phyloP scores from a whole-genome alignment of 2,329 filamentous ascomycete species.

The Sporothrix humicola region DNA sequence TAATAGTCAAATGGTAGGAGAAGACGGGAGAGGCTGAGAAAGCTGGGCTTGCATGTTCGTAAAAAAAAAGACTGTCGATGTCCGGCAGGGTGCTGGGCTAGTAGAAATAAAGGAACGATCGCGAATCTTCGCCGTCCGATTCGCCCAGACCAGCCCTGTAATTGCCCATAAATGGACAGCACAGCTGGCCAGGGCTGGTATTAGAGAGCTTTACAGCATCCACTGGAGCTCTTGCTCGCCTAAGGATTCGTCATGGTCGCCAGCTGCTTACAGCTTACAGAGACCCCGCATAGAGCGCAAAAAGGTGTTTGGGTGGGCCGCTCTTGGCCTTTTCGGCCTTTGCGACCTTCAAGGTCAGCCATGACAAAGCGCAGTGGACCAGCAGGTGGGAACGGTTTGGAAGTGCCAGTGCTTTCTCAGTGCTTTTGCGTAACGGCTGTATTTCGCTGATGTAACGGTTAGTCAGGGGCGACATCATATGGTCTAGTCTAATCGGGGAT shows the following conservation, averaged over 20 bases:
- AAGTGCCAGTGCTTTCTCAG: no score
- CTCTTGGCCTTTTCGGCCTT: slow-evolving; percentile 1
- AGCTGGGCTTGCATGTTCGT: not conserved
- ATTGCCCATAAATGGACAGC: no score
- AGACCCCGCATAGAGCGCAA: not conserved
- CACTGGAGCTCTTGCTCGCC: not conserved
- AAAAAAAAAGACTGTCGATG: not conserved
- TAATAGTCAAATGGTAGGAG: not conserved
- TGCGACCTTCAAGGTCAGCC: slow-evolving; percentile 29
- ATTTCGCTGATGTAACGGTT: slow-evolving; percentile 35
- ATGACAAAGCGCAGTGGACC: slow-evolving; percentile 36
- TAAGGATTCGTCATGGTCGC: slow-evolving; percentile 33
- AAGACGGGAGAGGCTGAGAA: slow-evolving; percentile 8
- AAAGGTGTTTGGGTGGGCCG: not conserved
- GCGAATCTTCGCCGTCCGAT: slow-evolving; percentile 27
- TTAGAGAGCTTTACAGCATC: no score
- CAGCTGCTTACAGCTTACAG: slow-evolving; percentile 24
- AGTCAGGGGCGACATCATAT: slow-evolving; percentile 24
- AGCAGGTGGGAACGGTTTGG: no score
- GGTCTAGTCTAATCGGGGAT: not conserved
- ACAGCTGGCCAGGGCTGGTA: no score
- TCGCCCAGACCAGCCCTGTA: not conserved
- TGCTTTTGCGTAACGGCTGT: not conserved
- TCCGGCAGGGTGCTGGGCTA: slow-evolving; percentile 9
- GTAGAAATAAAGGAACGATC: slow-evolving; percentile 30